Evolutionary conservation across 148 eudicot genomes (phyloP).

Genomic region (Rhododendron simsii): DNA sequence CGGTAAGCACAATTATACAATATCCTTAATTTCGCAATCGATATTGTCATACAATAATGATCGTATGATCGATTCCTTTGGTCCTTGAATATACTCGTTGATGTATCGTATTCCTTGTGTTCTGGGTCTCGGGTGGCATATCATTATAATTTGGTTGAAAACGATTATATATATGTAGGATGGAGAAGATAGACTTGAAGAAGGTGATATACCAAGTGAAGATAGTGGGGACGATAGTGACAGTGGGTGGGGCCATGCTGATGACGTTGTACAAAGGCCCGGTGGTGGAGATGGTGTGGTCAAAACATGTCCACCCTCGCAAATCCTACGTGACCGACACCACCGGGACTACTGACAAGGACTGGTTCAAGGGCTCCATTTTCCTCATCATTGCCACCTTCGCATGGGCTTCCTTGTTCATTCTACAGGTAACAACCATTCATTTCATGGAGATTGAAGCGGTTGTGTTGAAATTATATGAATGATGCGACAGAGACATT

Average conservation of each 20-base stretch:
- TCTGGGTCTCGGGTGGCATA: too few relatives aligned
- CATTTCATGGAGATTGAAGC: too few relatives aligned
- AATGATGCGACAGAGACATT: too few relatives aligned
- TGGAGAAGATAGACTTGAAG: slow-evolving; percentile 82
- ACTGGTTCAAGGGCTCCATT: slow-evolving; percentile 82
- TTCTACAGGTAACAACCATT: slow-evolving; percentile 56
- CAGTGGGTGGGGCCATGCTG: slow-evolving; percentile 94
- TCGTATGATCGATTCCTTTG: background rate
- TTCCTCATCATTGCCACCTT: slow-evolving; percentile 77
- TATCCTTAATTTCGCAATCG: background rate
- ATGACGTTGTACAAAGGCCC: slow-evolving; percentile 93
- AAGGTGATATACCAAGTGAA: slow-evolving; percentile 78
- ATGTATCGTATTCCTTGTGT: too few relatives aligned
- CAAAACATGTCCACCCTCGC: slow-evolving; percentile 33
- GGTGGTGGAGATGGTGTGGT: slow-evolving; percentile 52
- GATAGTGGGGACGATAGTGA: slow-evolving; percentile 79
- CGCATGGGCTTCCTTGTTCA: slow-evolving; percentile 87
- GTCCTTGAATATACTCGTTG: too few relatives aligned
- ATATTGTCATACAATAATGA: background rate
- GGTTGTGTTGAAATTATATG: too few relatives aligned
- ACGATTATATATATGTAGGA: slow-evolving; percentile 27
- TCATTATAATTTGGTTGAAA: background rate
- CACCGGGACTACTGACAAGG: slow-evolving; percentile 37
- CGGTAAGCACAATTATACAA: slow-evolving; percentile 29
- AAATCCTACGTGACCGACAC: slow-evolving; percentile 21